Base-by-base conservation (phyloP, 2,329 filamentous ascomycete species). In the Colletotrichum acutatum region DNA sequence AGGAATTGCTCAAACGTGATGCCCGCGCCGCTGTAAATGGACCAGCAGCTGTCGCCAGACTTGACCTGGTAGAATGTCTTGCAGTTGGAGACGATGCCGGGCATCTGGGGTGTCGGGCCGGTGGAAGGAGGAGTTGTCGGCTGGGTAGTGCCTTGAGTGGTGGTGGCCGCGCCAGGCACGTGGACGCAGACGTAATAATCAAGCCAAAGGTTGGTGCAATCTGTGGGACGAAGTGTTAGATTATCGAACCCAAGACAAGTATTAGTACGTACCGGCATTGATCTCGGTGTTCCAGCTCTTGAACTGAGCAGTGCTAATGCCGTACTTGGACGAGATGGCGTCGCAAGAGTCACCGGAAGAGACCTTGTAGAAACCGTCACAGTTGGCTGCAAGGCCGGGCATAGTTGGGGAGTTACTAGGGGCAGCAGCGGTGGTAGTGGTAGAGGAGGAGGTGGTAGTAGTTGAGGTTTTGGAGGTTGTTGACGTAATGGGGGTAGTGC, bases 231-330 rank as follows among this genome's bases (percentile, higher is more conserved):
- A 46, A 16, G 2, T 19, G 42, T 46, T n/a, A 46, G 42, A 46
- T 19, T 7, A 46, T 46, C n/a, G 42, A n/a, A 3, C 8, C 7
- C 16, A 4, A 46, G n/a, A n/a, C n/a, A n/a, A n/a, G n/a, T n/a
- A n/a, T n/a, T n/a, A n/a, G n/a, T n/a, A 19, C 19, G 42, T 19
- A 46, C 54, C 34, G 16, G 46, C 52, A 22, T 59, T 59, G 52
- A 72, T 59, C 22, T 63, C 69, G 14, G 30, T 56, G 63, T 72
- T 72, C 69, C 58, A 72, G 22, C 37, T n/a, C 26, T 22, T 57
- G 30, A 72, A 52, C 34, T 67, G 63, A 2, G 69, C 57, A 83
- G 84, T 63, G 80, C 86, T 75, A 30, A 72, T 59, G 16, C 69
- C 57, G 63, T 46, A 61, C 32, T 57, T 67, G 42, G 37, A 56